Base-by-base conservation (phyloP, 805 yeast species). In the Schwanniomyces yamadae region DNA sequence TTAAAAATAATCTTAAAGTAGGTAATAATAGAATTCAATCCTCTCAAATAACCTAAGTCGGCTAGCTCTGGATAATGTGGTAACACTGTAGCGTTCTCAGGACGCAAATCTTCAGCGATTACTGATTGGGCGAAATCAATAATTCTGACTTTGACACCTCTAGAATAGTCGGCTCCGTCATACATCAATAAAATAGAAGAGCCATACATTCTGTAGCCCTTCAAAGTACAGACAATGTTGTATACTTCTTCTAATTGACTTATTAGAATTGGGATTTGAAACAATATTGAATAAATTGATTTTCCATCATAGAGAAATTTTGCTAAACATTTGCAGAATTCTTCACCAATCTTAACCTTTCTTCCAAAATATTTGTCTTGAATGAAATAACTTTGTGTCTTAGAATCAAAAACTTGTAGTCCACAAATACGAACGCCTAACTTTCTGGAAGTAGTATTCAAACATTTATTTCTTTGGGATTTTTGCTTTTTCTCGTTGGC, bases 61-160 rank as follows among this genome's bases (percentile, higher is more conserved):
- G 87, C 80, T 25, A 62, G 55, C 7, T 69, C 61, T 1, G 78
- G 77, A 48, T 81, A 80, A 26, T 57, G 66, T 1, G 97, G 96
- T 3, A 96, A 95, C 35, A 80, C 82, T 4, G 43, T 35, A 9
- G 43, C 32, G 4, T 39, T 20, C 11, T 18, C 18, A 11, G 43
- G 43, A 13, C 35, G 35, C n/a, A 27, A 25, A 17, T 75, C 77
- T 28, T 77, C 82, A 3, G 78, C 78, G 21, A 88, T 84, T 11
- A 88, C 82, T 52, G 95, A 84, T 55, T 90, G 95, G 1, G 98
- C 98, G 71, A 93, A 93, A 63, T 93, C 99, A 48, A 93, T 93
- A 37, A 95, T 74, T 44, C 89, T 78, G n/a, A 89, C 78, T 42
- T 52, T 55, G 28, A 66, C 45, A 12, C 46, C 48, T 15, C 35